Percentiles rank a stretch among this genome's conserved stretches.
These are phyloP conservation scores for Lasiosphaeria miniovina DNA, from an alignment of 495 filamentous ascomycete genomes.

Conservation along the genomic window DNA sequence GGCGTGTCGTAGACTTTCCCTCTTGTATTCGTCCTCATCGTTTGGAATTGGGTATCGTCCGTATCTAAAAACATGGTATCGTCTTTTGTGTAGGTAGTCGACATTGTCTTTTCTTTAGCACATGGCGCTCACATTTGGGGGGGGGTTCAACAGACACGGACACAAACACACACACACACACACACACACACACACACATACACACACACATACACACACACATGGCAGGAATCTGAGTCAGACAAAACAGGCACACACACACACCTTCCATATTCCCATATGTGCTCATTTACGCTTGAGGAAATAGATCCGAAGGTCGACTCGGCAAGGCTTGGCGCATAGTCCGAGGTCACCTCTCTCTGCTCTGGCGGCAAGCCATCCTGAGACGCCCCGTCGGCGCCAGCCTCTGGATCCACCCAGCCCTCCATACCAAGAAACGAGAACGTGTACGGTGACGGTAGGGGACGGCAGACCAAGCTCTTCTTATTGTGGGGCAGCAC, in stretches of 20 bases:
- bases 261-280: conserved; percentile 38
- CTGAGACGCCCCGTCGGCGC: conserved; percentile 20
- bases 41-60: conserved; percentile 38
- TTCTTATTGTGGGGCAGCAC: too few species aligned
- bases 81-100: conserved; percentile 13
- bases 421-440: neutral
- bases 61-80: conserved; percentile 34
- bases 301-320: conserved; percentile 32
- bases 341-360: conserved; percentile 31
- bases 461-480: too few species aligned
- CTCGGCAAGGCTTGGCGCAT: conserved; percentile 25
- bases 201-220: too few species aligned
- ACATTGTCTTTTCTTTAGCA: conserved; percentile 1
- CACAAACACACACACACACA: neutral
- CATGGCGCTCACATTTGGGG: neutral
- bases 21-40: conserved; percentile 36
- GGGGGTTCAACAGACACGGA: neutral
- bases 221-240: neutral
- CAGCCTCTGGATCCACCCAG: conserved; percentile 26
- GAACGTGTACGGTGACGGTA: too few species aligned
- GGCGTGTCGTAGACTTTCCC: conserved; percentile 54
- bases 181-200: conserved; percentile 11
- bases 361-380: conserved; percentile 16
- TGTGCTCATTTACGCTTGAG: conserved; percentile 32
- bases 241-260: conserved; percentile 16